phyloP scores from a whole-genome alignment of 768 basidiomycete genomes.

The Suillus lakei region DNA sequence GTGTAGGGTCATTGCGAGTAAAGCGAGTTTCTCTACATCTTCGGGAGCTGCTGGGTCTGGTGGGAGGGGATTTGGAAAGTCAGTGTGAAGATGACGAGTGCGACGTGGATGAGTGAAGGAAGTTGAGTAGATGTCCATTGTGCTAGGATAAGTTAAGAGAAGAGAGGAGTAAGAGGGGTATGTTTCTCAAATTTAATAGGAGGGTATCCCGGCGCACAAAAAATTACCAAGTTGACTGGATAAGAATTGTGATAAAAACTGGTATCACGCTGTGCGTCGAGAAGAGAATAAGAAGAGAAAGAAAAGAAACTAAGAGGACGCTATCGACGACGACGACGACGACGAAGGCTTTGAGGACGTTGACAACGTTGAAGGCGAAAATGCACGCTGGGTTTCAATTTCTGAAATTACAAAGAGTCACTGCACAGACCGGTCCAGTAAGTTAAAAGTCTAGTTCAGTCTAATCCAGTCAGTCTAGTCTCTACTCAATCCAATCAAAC shows the following conservation, averaged over 20 bases:
- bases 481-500: conserved; percentile 7
- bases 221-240: conserved; percentile 13
- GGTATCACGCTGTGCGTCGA: conserved; percentile 2
- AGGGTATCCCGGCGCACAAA: conserved; percentile 12
- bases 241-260: conserved; percentile 7
- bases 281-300: neutral
- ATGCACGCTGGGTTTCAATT: conserved; percentile 10
- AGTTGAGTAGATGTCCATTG: conserved; percentile 94
- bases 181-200: conserved; percentile 9
- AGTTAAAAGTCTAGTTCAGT: too few relatives aligned
- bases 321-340: neutral
- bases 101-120: conserved; percentile 92
- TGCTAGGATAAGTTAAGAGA: conserved; percentile 13
- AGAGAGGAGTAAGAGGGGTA: conserved; percentile 14
- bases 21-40: conserved; percentile 77
- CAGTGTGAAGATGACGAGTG: conserved; percentile 65
- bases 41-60: conserved; percentile 50
- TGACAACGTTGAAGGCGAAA: neutral
- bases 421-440: too few relatives aligned
- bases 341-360: neutral
- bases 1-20: conserved; percentile 80
- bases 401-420: conserved; percentile 6
- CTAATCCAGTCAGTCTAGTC: too few relatives aligned
- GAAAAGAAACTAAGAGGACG: neutral
- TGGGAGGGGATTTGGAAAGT: conserved; percentile 47